These are phyloP conservation scores for Coemansia sp. DNA, from an alignment of 192 early-diverging fungal genomes.

Conservation along the genomic window DNA sequence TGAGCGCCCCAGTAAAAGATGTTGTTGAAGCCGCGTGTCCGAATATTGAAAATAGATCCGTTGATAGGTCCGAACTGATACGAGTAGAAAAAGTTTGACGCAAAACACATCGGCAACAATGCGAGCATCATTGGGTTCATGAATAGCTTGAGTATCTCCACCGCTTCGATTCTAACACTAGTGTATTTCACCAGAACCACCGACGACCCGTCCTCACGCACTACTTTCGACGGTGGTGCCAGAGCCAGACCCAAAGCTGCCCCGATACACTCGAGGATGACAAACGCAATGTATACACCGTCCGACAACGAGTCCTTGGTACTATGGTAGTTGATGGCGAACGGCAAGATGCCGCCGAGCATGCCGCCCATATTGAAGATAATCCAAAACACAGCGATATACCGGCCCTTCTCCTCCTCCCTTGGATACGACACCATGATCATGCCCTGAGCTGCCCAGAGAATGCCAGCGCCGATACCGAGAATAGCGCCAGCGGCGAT, in stretches of 20 bases:
- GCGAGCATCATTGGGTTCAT: conserved; percentile 67
- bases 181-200: conserved; percentile 72
- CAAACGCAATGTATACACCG: conserved; percentile 77
- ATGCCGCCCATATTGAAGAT: conserved; percentile 83
- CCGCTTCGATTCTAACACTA: conserved; percentile 62
- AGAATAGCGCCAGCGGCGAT: conserved; percentile 77
- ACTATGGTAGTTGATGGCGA: conserved; percentile 67
- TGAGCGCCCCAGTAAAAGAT: conserved; percentile 77
- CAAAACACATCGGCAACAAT: conserved; percentile 71
- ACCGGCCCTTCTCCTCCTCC: conserved; percentile 76
- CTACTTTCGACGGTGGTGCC: conserved; percentile 63
- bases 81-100: conserved; percentile 81
- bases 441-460: conserved; percentile 73
- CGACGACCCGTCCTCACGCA: conserved; percentile 66
- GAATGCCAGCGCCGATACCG: conserved; percentile 77
- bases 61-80: conserved; percentile 75
- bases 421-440: conserved; percentile 84
- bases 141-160: conserved; percentile 65
- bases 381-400: conserved; percentile 84
- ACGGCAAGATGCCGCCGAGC: conserved; percentile 73
- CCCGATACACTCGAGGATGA: conserved; percentile 73
- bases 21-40: conserved; percentile 76
- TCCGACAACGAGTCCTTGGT: conserved; percentile 57
- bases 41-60: conserved; percentile 67
- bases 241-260: conserved; percentile 61